Evolutionary conservation across 352 stramenopile species (phyloP).

Genomic region (Phytophthora boehmeriae): DNA sequence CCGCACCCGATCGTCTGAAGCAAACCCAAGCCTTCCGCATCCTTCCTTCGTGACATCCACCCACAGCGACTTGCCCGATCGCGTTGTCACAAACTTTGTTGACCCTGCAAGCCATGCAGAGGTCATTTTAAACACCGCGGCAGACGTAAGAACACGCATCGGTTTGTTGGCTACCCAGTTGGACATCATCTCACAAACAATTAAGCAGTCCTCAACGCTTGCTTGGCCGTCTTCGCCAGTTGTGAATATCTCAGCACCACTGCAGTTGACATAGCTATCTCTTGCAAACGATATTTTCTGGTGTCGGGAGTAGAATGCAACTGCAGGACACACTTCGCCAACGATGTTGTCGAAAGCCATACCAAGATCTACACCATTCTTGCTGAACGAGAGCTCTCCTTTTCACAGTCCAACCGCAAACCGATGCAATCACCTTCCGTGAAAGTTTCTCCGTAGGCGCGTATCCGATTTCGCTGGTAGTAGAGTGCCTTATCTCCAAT

Average conservation of each 20-base stretch:
- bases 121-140: slow-evolving; percentile 59
- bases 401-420: slow-evolving; percentile 85
- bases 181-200: slow-evolving; percentile 67
- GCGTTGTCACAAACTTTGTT: slow-evolving; percentile 62
- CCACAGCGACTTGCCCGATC: slow-evolving; percentile 65
- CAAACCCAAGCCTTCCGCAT: slow-evolving; percentile 55
- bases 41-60: slow-evolving; percentile 58
- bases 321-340: slow-evolving; percentile 89
- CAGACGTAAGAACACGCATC: slow-evolving; percentile 34
- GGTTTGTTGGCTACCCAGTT: slow-evolving; percentile 35
- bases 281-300: slow-evolving; percentile 76
- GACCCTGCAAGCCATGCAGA: slow-evolving; percentile 54
- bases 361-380: slow-evolving; percentile 88
- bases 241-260: slow-evolving; percentile 3
- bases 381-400: slow-evolving; percentile 87
- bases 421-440: slow-evolving; percentile 87
- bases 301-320: slow-evolving; percentile 93
- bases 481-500: slow-evolving; percentile 99
- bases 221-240: slow-evolving; percentile 31
- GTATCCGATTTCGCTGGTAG: slow-evolving; percentile 95
- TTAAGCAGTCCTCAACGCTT: slow-evolving; percentile 60
- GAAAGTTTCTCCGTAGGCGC: slow-evolving; percentile 89
- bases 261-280: slow-evolving; percentile 26
- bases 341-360: slow-evolving; percentile 93
- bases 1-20: slow-evolving; percentile 62